These are phyloP conservation scores for Geranium brycei DNA, from an alignment of 345 rosid genomes.

Conservation along the genomic window DNA sequence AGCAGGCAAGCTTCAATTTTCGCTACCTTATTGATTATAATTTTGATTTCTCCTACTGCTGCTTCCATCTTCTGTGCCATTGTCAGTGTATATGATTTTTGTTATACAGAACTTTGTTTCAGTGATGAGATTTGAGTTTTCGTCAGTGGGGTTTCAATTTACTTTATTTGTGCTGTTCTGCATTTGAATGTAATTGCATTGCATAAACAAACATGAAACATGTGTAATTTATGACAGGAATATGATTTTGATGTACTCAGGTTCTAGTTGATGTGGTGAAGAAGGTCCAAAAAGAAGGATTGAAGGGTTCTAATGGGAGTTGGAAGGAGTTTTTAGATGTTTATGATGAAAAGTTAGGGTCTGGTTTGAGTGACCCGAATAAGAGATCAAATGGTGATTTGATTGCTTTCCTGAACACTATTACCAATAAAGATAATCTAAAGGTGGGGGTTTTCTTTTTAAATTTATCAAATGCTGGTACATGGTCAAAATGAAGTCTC, in stretches of 20 bases:
- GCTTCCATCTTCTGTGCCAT: no score
- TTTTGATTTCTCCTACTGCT: no score
- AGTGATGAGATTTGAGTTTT: no score
- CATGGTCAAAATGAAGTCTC: neutral
- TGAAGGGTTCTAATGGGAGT: slow-evolving; percentile 39
- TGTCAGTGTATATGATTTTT: neutral
- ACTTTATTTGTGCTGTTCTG: neutral
- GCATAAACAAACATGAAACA: neutral
- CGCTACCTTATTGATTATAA: no score
- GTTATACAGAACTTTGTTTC: no score
- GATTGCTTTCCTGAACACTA: slow-evolving; percentile 47
- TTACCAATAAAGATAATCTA: slow-evolving; percentile 29
- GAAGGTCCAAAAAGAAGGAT: slow-evolving; percentile 41
- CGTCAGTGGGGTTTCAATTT: neutral
- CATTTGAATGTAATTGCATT: neutral
- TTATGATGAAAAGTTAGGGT: slow-evolving; percentile 42
- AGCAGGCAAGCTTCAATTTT: neutral
- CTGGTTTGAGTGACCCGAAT: slow-evolving; percentile 59
- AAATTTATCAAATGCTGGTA: neutral
- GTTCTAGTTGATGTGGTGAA: slow-evolving; percentile 59
- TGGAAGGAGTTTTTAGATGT: slow-evolving; percentile 64
- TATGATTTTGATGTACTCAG: slow-evolving; percentile 15
- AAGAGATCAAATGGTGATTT: slow-evolving; percentile 41
- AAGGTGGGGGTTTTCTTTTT: slow-evolving; percentile 18
- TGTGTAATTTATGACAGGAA: neutral